Conservation (phyloP, 1,284 basidiomycete species). For the Fomitopsis betulina region DNA sequence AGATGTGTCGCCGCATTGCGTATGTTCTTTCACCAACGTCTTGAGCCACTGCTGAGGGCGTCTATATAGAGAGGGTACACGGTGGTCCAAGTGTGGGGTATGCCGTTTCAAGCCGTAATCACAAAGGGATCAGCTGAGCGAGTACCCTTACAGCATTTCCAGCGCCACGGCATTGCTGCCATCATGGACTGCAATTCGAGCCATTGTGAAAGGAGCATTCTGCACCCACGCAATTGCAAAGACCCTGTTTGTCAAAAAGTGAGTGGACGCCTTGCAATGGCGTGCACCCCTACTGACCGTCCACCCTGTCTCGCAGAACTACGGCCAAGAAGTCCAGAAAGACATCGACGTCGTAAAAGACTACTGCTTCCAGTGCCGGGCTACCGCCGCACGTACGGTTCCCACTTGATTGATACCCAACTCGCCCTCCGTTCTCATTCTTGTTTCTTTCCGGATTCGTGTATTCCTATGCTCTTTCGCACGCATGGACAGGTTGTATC, state of each 20-base stretch:
- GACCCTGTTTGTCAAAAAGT: slow-evolving; percentile 49
- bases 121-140: slow-evolving; percentile 17
- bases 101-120: slow-evolving; percentile 7
- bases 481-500: slow-evolving; percentile 7
- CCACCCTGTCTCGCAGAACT: slow-evolving; percentile 23
- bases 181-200: slow-evolving; percentile 63
- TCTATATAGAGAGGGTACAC: slow-evolving; percentile 58
- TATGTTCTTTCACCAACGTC: slow-evolving; percentile 19
- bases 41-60: slow-evolving; percentile 7
- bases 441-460: background rate
- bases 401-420: slow-evolving; percentile 18
- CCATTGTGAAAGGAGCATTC: slow-evolving; percentile 58
- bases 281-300: background rate
- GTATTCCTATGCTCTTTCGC: background rate
- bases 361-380: slow-evolving; percentile 35
- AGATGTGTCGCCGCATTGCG: slow-evolving; percentile 36
- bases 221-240: slow-evolving; percentile 52
- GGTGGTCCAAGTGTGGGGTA: slow-evolving; percentile 65
- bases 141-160: slow-evolving; percentile 52
- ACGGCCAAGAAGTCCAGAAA: slow-evolving; percentile 35
- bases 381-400: slow-evolving; percentile 28
- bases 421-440: background rate
- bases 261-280: slow-evolving; percentile 2
- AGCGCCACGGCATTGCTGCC: slow-evolving; percentile 61
- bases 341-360: slow-evolving; percentile 35